Percentiles rank a stretch among this genome's conserved stretches.
These are phyloP conservation scores for Trichoderma sp. DNA, from an alignment of 2,329 filamentous ascomycete genomes.

Conservation along the genomic window DNA sequence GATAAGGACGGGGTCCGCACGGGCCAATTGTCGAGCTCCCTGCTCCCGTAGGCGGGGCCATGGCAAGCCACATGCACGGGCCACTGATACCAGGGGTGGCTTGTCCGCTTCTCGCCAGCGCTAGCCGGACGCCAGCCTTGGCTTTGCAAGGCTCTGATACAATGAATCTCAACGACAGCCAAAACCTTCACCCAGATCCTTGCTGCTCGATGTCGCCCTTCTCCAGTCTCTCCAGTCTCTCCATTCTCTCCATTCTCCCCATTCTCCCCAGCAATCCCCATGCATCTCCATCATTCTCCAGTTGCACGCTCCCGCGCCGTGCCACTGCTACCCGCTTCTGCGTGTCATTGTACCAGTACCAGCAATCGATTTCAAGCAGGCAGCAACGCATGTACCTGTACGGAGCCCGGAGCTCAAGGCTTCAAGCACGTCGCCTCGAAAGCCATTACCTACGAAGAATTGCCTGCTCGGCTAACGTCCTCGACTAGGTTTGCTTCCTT, in stretches of 20 bases:
- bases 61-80: conserved; percentile 26
- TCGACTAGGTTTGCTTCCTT: not conserved
- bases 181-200: conserved; percentile 20
- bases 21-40: conserved; percentile 18
- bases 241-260: too few species aligned
- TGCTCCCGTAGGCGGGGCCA: not conserved
- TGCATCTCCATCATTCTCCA: too few species aligned
- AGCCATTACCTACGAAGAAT: conserved; percentile 8
- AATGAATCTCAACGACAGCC: conserved; percentile 9
- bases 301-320: conserved; percentile 12
- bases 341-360: not conserved
- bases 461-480: conserved; percentile 6
- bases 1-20: conserved; percentile 25
- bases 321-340: conserved; percentile 11
- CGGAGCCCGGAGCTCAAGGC: too few species aligned
- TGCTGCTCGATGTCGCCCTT: conserved; percentile 7
- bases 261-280: too few species aligned
- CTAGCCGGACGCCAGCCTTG: conserved; percentile 17
- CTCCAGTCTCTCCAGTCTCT: not conserved
- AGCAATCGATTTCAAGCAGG: not conserved
- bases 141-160: too few species aligned
- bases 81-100: conserved; percentile 18
- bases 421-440: not conserved
- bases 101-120: conserved; percentile 6
- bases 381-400: too few species aligned